A percentile compares a stretch with the other conserved stretches of the same genome.
Conservation (phyloP, 176 grass and related monocot species). For the Calamus simplicifolius region DNA sequence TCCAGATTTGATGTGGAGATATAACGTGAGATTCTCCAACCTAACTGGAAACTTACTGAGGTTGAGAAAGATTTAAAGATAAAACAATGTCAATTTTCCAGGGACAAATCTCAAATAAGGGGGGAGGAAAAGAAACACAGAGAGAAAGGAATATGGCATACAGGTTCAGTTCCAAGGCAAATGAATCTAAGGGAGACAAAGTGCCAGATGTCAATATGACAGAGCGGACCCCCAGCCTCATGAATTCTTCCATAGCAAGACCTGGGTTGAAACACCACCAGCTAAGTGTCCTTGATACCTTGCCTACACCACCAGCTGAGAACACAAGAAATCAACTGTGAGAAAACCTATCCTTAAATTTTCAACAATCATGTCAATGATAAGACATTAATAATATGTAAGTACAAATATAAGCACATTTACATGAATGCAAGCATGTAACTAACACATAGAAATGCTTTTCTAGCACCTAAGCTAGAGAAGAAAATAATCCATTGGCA, state of each 20-base stretch:
- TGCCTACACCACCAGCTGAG: conserved; percentile 27
- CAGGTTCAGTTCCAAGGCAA: conserved; percentile 94
- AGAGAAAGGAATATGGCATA: conserved; percentile 19
- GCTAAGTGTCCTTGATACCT: conserved; percentile 74
- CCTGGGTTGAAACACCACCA: conserved; percentile 99
- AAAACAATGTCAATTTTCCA: conserved; percentile 5
- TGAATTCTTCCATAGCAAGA: conserved; percentile 89
- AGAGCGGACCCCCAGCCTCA: conserved; percentile 67
- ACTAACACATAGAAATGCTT: too few species aligned
- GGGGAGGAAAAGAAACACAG: background rate
- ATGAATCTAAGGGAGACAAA: conserved; percentile 86
- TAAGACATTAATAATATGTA: too few species aligned
- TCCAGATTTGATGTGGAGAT: conserved; percentile 81
- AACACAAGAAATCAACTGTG: too few species aligned
- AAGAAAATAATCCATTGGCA: too few species aligned
- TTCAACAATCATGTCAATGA: too few species aligned
- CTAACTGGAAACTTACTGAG: conserved; percentile 86
- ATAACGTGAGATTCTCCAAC: conserved; percentile 97
- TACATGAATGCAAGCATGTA: too few species aligned
- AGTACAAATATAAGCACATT: too few species aligned
- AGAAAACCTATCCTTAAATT: too few species aligned
- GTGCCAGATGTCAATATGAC: conserved; percentile 98
- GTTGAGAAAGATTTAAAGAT: conserved; percentile 22
- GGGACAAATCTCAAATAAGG: conserved; percentile 14
- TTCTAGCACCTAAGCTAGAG: too few species aligned